Percentiles rank a stretch among this genome's conserved stretches.
Conservation (phyloP, 2,329 filamentous ascomycete genomes). For the Fusarium bactridioides region DNA sequence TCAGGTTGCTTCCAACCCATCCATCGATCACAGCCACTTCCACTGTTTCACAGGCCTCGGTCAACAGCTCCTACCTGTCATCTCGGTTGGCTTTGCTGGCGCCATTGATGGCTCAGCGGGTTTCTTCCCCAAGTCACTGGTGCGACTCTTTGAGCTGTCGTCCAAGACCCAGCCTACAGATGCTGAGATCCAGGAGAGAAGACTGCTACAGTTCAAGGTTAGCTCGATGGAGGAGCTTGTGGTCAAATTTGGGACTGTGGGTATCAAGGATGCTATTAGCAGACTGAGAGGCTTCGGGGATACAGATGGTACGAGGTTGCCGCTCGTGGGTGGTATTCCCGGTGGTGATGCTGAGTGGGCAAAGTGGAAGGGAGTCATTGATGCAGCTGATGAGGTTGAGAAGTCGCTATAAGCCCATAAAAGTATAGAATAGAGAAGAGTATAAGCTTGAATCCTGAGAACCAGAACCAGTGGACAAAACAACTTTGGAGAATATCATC, state of each 20-base stretch:
- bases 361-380: conserved; percentile 57
- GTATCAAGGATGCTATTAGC: conserved; percentile 70
- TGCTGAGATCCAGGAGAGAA: conserved; percentile 58
- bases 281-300: conserved; percentile 67
- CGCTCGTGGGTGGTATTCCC: conserved; percentile 64
- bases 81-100: conserved; percentile 65
- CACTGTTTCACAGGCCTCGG: conserved; percentile 70
- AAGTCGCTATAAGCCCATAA: conserved; percentile 32
- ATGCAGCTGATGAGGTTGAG: conserved; percentile 55
- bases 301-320: conserved; percentile 65
- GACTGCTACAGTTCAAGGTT: conserved; percentile 66
- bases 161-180: conserved; percentile 43
- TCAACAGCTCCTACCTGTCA: conserved; percentile 68
- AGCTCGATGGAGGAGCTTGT: conserved; percentile 69
- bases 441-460: not conserved
- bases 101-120: conserved; percentile 70
- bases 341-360: conserved; percentile 66
- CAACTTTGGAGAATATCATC: not conserved
- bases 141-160: conserved; percentile 62
- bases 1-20: conserved; percentile 66
- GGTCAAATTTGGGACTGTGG: conserved; percentile 66
- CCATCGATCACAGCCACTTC: conserved; percentile 67
- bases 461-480: not conserved
- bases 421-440: not conserved
- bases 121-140: conserved; percentile 69